phyloP scores from a whole-genome alignment of 768 basidiomycete genomes.

The Leccinellum luteum region DNA sequence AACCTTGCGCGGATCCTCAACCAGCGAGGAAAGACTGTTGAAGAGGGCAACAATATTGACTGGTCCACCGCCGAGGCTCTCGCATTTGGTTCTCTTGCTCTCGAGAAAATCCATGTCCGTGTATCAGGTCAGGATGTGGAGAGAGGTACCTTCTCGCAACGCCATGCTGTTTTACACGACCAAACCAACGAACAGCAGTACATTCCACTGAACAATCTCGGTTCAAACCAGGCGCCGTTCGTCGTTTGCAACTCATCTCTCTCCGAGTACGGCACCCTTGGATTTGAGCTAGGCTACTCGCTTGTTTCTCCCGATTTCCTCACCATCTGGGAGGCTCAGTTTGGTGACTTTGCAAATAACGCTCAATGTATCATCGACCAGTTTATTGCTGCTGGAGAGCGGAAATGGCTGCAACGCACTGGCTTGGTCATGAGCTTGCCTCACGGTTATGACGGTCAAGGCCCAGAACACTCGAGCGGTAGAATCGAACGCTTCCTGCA shows the following conservation, averaged over 20 bases:
- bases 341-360: conserved; percentile 97
- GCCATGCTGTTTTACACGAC: conserved; percentile 96
- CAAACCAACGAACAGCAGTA: conserved; percentile 91
- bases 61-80: conserved; percentile 99
- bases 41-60: conserved; percentile 91
- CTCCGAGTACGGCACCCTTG: conserved; percentile 92
- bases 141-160: conserved; percentile 97
- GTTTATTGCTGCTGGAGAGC: conserved; percentile 95
- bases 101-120: conserved; percentile 93
- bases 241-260: conserved; percentile 96
- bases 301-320: conserved; percentile 91
- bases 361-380: conserved; percentile 99
- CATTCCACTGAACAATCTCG: conserved; percentile 85
- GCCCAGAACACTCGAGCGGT: conserved; percentile 96
- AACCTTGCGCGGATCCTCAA: conserved; percentile 92
- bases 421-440: conserved; percentile 88
- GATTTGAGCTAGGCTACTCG: conserved; percentile 98
- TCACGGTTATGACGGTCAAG: conserved; percentile 98
- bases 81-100: conserved; percentile 89
- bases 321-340: conserved; percentile 98
- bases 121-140: conserved; percentile 98
- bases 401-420: conserved; percentile 95
- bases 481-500: conserved; percentile 96
- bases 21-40: conserved; percentile 84
- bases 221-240: conserved; percentile 85